Evolutionary conservation across 2,329 filamentous ascomycete species (phyloP), one percentile per base, ranked within the genome.

Genomic region (Nigrospora sphaerica): DNA sequence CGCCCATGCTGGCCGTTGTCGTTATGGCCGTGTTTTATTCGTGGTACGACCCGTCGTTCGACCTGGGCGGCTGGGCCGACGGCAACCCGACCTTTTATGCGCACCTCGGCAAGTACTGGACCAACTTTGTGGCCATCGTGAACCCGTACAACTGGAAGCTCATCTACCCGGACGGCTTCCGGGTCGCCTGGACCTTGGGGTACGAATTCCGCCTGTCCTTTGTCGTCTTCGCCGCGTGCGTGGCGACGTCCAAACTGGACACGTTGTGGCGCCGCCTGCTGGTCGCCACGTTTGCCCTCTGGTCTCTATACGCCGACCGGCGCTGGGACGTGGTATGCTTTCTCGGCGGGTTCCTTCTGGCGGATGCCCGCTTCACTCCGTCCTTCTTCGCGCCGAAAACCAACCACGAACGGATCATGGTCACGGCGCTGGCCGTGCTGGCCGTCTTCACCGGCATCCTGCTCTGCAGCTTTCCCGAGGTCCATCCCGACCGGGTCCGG

Each of bases 141-240:
- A 42, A 46, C 19, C 44, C 38, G 3, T 46, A 31, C 18, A 11
- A 6, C 17, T 46, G 38, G 38, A 23, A 35, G 23, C 23, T 28
- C 23, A 9, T 28, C 23, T 28, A 28, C 23, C 23, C 23, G 23
- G 23, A 28, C 23, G 23, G 23, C 23, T 28, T 28, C 23, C 23
- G 23, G 23, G 23, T 28, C 4, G 34, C 31, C 32, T 46, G 45
- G 45, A 46, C 45, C 6, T 34, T 46, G 10, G 38, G 17, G 4
- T 18, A 17, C 38, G 45, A 46, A 17, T 46, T 31, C n/a, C 45
- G 45, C 11, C 39, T 39, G 10, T 46, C 45, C 23, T 28, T 46
- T 32, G 14, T 36, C 39, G 16, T 46, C 3, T 46, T 34, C 23
- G 14, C 42, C 12, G n/a, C 42, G 33, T 46, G 45, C 19, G 16